Percentiles rank a stretch among this genome's conserved stretches.
Evolutionary conservation across 805 yeast species (phyloP).

Genomic region (Wickerhamiella sorbophila): DNA sequence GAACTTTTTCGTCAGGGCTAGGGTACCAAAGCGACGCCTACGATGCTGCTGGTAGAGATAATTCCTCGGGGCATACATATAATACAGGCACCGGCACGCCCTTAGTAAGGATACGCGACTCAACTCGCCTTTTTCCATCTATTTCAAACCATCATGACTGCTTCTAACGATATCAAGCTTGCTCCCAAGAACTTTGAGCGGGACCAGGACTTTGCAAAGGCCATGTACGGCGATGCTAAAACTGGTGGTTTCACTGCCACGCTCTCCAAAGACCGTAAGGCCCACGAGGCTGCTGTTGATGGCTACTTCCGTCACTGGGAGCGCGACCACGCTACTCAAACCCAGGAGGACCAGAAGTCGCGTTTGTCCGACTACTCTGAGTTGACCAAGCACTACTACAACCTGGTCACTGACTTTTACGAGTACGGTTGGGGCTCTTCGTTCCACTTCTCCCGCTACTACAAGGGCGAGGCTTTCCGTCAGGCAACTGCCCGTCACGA

Average conservation of each 20-base stretch:
- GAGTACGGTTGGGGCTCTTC: conserved; percentile 99
- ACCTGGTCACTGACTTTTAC: conserved; percentile 93
- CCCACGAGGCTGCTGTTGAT: conserved; percentile 67
- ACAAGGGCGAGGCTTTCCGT: conserved; percentile 80
- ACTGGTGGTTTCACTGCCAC: conserved; percentile 66
- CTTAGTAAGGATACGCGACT: neutral
- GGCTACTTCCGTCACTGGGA: conserved; percentile 98
- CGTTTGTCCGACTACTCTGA: conserved; percentile 79
- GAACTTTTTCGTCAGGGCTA: too few relatives aligned
- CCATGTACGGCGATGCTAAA: conserved; percentile 69
- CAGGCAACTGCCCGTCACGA: conserved; percentile 94
- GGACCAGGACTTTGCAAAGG: conserved; percentile 64
- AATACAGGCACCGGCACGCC: neutral
- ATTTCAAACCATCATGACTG: neutral
- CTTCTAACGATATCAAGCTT: conserved; percentile 20
- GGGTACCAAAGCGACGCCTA: too few relatives aligned
- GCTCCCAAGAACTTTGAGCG: conserved; percentile 42
- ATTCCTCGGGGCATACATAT: neutral
- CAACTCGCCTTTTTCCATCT: neutral
- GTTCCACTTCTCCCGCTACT: conserved; percentile 92
- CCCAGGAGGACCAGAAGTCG: conserved; percentile 36
- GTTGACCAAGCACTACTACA: conserved; percentile 89
- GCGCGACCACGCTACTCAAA: conserved; percentile 50
- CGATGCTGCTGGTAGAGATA: too few relatives aligned
- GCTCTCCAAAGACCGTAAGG: conserved; percentile 59